These are phyloP conservation scores for Pythium insidiosum DNA, from an alignment of 352 stramenopile genomes.

Conservation along the genomic window DNA sequence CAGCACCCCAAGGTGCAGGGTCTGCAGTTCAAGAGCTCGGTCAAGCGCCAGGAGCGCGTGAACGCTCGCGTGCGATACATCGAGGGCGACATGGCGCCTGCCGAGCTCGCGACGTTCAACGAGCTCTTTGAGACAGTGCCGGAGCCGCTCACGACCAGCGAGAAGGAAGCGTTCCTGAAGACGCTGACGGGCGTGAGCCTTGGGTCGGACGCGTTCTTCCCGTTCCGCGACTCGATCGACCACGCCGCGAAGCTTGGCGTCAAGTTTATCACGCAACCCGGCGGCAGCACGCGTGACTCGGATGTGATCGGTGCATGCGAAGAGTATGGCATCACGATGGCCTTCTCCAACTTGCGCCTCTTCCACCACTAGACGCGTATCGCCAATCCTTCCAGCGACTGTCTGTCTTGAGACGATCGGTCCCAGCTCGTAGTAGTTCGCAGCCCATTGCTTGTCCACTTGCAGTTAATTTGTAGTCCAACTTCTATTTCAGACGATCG, in stretches of 20 bases:
- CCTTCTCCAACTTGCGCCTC: conserved; percentile 96
- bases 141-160: conserved; percentile 88
- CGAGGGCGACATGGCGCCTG: conserved; percentile 96
- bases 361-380: conserved; percentile 98
- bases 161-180: conserved; percentile 95
- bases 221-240: conserved; percentile 99
- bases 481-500: no score
- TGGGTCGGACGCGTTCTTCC: conserved; percentile 99
- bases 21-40: conserved; percentile 95
- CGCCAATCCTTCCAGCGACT: no score
- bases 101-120: conserved; percentile 94
- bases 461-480: no score
- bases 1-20: conserved; percentile 95
- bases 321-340: conserved; percentile 99
- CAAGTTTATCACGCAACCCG: conserved; percentile 96
- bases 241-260: conserved; percentile 94
- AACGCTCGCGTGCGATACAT: conserved; percentile 99
- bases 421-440: no score
- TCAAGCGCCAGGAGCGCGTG: conserved; percentile 98
- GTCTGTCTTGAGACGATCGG: no score
- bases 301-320: conserved; percentile 94
- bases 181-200: conserved; percentile 89
- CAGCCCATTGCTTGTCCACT: no score
- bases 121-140: conserved; percentile 92
- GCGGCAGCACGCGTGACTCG: conserved; percentile 70